phyloP scores from a whole-genome alignment of 2,329 filamentous ascomycete species.

The Endocalyx cinctus region DNA sequence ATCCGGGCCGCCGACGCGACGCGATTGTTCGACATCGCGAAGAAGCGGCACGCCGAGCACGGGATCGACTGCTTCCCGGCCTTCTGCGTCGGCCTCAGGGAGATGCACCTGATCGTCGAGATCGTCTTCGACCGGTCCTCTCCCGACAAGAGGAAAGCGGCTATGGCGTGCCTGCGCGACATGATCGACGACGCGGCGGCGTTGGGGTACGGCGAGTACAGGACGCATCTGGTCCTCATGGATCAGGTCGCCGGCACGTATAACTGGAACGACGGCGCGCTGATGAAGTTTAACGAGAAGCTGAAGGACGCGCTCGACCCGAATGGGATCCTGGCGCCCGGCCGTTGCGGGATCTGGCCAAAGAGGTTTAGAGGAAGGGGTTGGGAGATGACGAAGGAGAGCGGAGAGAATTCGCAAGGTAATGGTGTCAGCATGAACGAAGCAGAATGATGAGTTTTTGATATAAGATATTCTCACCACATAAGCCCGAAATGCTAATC shows the following conservation, averaged over 20 bases:
- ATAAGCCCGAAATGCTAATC: no score
- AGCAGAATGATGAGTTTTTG: no score
- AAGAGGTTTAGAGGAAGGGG: constrained; percentile 26
- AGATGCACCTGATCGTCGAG: constrained; percentile 38
- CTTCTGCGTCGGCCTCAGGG: constrained; percentile 35
- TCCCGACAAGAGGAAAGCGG: constrained; percentile 16
- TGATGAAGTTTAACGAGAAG: constrained; percentile 35
- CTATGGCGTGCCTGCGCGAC: constrained; percentile 22
- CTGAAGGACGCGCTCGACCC: constrained; percentile 40
- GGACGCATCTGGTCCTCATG: constrained; percentile 40
- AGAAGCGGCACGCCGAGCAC: constrained; percentile 26
- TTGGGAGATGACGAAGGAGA: constrained; percentile 32
- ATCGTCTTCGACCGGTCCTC: constrained; percentile 27
- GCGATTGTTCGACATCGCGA: constrained; percentile 31
- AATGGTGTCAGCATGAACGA: no score
- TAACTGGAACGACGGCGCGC: constrained; percentile 34
- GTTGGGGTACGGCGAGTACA: constrained; percentile 38
- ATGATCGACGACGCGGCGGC: constrained; percentile 34
- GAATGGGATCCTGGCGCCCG: constrained; percentile 28
- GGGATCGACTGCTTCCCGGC: constrained; percentile 37
- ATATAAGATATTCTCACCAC: no score
- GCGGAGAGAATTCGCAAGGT: constrained; percentile 26
- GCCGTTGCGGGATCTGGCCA: constrained; percentile 28
- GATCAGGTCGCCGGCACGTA: constrained; percentile 40
- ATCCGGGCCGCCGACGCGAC: constrained; percentile 37